phyloP scores from a whole-genome alignment of 2,329 filamentous ascomycete genomes.

The Monosporascus sp. region DNA sequence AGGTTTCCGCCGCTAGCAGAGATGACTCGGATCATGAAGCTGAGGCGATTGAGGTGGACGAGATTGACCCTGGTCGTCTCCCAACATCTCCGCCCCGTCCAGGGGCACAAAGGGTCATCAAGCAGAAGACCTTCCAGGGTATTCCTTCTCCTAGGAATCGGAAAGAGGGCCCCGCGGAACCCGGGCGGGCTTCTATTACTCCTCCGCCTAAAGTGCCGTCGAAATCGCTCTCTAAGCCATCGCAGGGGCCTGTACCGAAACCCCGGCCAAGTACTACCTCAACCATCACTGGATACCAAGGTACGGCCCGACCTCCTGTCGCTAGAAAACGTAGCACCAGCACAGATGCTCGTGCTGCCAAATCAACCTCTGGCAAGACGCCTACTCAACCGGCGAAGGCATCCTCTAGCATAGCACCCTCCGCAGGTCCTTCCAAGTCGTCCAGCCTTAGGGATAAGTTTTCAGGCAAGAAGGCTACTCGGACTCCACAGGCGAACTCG shows the following conservation, averaged over 20 bases:
- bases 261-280: background rate
- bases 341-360: background rate
- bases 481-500: conserved; percentile 10
- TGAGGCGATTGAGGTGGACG: conserved; percentile 19
- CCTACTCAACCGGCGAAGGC: conserved; percentile 1
- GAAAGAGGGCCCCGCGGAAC: background rate
- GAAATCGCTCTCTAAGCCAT: background rate
- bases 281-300: conserved; percentile 28
- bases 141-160: conserved; percentile 6
- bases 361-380: conserved; percentile 1
- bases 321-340: conserved; percentile 23
- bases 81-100: background rate
- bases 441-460: conserved; percentile 17
- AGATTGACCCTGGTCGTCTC: conserved; percentile 4
- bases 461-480: conserved; percentile 22
- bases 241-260: conserved; percentile 1
- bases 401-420: background rate
- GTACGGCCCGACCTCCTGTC: conserved; percentile 16
- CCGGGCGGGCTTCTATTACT: conserved; percentile 5
- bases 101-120: conserved; percentile 8
- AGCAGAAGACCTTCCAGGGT: conserved; percentile 16
- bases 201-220: conserved; percentile 4
- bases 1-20: conserved; percentile 7
- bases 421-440: conserved; percentile 6
- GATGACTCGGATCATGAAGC: conserved; percentile 16